Evolutionary conservation across 805 yeast species (phyloP).

Genomic region (Candida saitoana): DNA sequence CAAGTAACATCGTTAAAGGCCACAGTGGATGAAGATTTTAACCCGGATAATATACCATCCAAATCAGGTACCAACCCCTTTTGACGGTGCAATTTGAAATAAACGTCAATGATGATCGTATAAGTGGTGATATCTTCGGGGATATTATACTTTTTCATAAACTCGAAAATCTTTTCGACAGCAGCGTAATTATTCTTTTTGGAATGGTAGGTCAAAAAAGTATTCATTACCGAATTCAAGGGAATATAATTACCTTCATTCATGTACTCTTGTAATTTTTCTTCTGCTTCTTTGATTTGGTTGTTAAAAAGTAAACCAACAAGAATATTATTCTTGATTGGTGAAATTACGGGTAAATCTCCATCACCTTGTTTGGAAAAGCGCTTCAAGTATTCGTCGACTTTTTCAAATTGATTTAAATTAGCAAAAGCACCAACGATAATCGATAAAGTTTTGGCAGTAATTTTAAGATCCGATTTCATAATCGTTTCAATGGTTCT

Average conservation of each 20-base stretch:
- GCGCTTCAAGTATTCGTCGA: conserved; percentile 34
- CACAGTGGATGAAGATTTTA: conserved; percentile 25
- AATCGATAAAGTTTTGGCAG: conserved; percentile 45
- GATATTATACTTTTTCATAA: conserved; percentile 39
- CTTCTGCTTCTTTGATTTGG: conserved; percentile 43
- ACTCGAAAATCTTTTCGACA: conserved; percentile 41
- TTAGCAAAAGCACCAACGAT: conserved; percentile 47
- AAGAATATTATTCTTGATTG: conserved; percentile 43
- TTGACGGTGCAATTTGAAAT: conserved; percentile 43
- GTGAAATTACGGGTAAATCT: conserved; percentile 28
- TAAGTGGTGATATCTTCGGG: conserved; percentile 61
- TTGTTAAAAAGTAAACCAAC: conserved; percentile 41
- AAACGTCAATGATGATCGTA: conserved; percentile 53
- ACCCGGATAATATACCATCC: conserved; percentile 36
- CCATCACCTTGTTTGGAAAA: conserved; percentile 18
- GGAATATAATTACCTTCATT: conserved; percentile 38
- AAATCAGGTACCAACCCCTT: conserved; percentile 42
- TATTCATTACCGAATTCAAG: conserved; percentile 48
- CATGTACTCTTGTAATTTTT: conserved; percentile 34
- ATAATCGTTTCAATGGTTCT: conserved; percentile 28
- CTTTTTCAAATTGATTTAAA: conserved; percentile 38
- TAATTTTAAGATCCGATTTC: conserved; percentile 30
- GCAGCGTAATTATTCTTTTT: conserved; percentile 42
- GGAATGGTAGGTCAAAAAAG: conserved; percentile 42
- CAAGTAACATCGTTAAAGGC: conserved; percentile 43